A percentile compares a stretch with the other conserved stretches of the same genome.
phyloP scores from a whole-genome alignment of 1,284 basidiomycete species.

The Pyrrhoderma noxium region DNA sequence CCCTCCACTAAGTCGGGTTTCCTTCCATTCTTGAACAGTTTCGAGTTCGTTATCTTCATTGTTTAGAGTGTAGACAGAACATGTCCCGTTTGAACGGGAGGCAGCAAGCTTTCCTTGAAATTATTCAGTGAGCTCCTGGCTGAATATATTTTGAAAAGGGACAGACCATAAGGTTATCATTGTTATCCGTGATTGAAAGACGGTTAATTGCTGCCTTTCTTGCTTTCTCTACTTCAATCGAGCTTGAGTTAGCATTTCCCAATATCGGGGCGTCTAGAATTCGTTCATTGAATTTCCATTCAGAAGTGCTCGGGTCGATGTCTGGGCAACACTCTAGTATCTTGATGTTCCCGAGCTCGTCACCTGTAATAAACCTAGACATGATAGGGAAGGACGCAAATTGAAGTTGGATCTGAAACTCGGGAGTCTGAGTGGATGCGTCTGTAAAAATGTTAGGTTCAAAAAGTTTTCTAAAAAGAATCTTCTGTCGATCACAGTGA shows the following conservation, averaged over 20 bases:
- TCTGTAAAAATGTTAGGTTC: background rate
- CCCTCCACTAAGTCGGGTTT: constrained; percentile 45
- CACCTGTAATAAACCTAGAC: constrained; percentile 62
- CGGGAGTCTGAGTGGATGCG: constrained; percentile 2
- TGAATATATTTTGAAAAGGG: background rate
- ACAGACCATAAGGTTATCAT: constrained; percentile 21
- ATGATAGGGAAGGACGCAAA: constrained; percentile 30
- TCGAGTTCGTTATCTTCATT: constrained; percentile 34
- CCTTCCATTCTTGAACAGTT: constrained; percentile 47
- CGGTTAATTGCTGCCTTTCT: background rate
- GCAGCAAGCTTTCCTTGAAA: constrained; percentile 49
- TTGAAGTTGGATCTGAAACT: background rate
- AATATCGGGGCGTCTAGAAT: constrained; percentile 31
- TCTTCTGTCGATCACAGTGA: background rate
- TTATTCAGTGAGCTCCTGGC: constrained; percentile 12
- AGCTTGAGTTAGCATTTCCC: constrained; percentile 2
- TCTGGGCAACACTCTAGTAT: constrained; percentile 37
- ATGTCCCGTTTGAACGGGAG: constrained; percentile 51
- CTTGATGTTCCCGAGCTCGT: constrained; percentile 66
- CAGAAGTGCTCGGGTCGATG: constrained; percentile 12
- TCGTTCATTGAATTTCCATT: constrained; percentile 26
- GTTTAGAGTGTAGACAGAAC: constrained; percentile 35
- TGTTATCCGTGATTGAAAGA: too few species aligned
- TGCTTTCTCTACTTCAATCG: constrained; percentile 28
- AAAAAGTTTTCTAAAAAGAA: background rate